Evolutionary conservation across 1,139 yeast genomes (phyloP), one percentile per base, ranked within the genome.

Genomic region (Saccharomyces pastorianus): DNA sequence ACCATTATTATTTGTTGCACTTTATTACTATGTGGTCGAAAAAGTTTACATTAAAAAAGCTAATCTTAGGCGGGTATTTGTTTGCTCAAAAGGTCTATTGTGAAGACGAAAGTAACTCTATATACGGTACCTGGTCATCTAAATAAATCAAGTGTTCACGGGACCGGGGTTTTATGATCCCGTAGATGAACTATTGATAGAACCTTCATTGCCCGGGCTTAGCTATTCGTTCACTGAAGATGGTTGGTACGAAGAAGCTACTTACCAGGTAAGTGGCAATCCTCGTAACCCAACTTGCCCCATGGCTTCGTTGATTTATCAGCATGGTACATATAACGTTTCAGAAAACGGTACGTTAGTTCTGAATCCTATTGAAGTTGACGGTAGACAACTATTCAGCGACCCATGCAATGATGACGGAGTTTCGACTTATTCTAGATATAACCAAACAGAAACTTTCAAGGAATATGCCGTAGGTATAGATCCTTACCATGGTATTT

Each of bases 151-250:
- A 6, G 99, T 95, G 8, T 85, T 93, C 74, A 93, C 99, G 0
- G 99, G 99, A 0, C 96, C 99, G 0, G 96, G 93, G 3, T 93
- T 93, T 67, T 93, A 83, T 68, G 98, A 93, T 69, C 99, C 99
- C 1, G 87, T 90, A 26, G 96, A 90, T 67, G 99, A 93, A 71
- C 80, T 91, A 29, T 76, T 93, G 57, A 88, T 90, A 61, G 99
- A 95, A 70, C 99, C 99, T 2, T 93, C 91, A 26, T 78, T 93
- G 53, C 97, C 99, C 4, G 99, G 99, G 28, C 82, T 91, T 57
- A 85, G 95, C 5, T 89, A 85, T 72, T 89, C 97, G 4, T 93
- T 93, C 74, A 91, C 97, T 1, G 82, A 78, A 17, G 98, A 93
- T 71, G 98, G 98, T 1, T 82, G 75, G 71, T 93, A 79, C 71